Percentiles rank a stretch among this genome's conserved stretches.
These are phyloP conservation scores for Ramalina peruviana DNA, from an alignment of 495 filamentous ascomycete species.

Conservation along the genomic window DNA sequence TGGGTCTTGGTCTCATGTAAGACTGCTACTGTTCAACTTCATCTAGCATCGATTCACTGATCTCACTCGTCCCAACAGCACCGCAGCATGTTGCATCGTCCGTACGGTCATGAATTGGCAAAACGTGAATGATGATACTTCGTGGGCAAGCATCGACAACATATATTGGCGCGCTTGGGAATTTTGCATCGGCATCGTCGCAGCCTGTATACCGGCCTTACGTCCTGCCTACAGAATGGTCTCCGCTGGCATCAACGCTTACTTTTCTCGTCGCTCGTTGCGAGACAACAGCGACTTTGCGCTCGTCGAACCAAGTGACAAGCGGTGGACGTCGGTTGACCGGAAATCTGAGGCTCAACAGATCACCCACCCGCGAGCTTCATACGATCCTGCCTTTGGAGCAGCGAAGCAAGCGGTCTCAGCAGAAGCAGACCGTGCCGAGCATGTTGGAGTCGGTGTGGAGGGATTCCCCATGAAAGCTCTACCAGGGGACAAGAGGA, in stretches of 20 bases:
- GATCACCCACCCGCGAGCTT: background rate
- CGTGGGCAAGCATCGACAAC: constrained; percentile 5
- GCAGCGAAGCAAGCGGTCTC: background rate
- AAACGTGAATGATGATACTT: constrained; percentile 5
- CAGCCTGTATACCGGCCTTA: background rate
- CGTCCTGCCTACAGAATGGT: background rate
- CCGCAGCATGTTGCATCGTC: constrained; percentile 2
- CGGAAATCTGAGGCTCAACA: background rate
- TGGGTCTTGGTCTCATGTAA: constrained; percentile 24
- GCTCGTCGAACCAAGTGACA: background rate
- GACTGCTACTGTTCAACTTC: background rate
- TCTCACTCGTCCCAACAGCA: background rate
- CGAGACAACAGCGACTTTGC: background rate
- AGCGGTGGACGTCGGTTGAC: too few relatives aligned
- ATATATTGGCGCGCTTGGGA: constrained; percentile 13
- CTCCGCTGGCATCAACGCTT: too few relatives aligned
- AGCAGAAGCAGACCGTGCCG: background rate
- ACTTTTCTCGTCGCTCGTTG: too few relatives aligned
- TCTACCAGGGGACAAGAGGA: constrained; percentile 4
- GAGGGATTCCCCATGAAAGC: background rate
- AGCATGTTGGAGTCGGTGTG: background rate
- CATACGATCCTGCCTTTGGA: background rate
- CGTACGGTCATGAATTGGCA: constrained; percentile 11
- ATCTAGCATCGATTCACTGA: background rate
- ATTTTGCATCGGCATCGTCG: constrained; percentile 1